Base-by-base conservation (phyloP, 2,329 filamentous ascomycete species). In the Capronia americana region DNA sequence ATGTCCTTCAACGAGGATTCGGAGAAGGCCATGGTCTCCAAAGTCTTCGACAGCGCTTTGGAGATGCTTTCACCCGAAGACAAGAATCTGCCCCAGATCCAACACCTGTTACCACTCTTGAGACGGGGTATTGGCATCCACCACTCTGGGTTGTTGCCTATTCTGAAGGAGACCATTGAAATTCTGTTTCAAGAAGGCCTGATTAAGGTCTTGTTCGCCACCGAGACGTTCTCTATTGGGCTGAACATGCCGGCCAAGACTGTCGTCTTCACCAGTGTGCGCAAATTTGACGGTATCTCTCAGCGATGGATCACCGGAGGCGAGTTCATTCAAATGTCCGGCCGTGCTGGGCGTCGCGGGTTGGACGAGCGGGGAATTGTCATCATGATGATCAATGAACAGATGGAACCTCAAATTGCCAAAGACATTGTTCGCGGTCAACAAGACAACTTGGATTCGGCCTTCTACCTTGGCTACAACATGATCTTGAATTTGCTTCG, bases 211-310 rank as follows among this genome's bases (percentile, higher is more conserved):
- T 85, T 99, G 0, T 98, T 99, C 69, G 95, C 95, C 0, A 99
- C 95, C 0, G 96, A 99, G 78, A 99, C 95, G 0, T 99, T 99
- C 80, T 98, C 95, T 3, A 99, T 99, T 71, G 95, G 95, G 67
- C 81, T 99, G 65, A 99, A 99, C 84, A 98, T 99, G 95, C 95
- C 95, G 71, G 95, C 95, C 28, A 97, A 97, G 83, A 99, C 95
- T 0, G 95, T 99, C 1, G 93, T 99, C n/a, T 99, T 99, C 78
- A 97, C 95, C 0, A 93, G 91, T 72, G 93, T 99, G 10, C 91
- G 91, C 61, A 99, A 99, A 76, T 99, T 93, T 76, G 95, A 99
- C 75, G 96, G 96, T 64, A 85, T 88, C 6, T 85, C 86, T 66
- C 87, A 88, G 73, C 87, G 94, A 70, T 96, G 93, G 79, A 86